Base-by-base conservation (phyloP, 805 yeast genomes). In the Hanseniaspora hatyaiensis region DNA sequence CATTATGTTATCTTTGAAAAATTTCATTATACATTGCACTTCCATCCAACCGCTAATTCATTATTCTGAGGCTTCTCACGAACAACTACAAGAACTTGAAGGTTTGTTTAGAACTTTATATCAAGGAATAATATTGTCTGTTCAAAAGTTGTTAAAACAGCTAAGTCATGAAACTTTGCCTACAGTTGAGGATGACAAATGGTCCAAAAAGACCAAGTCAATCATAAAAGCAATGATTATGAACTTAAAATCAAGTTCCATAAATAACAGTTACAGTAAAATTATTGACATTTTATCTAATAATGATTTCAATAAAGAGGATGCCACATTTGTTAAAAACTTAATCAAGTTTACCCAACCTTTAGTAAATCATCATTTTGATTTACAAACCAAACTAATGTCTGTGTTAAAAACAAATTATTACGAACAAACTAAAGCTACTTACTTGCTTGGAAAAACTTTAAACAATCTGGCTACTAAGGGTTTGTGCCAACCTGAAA, bases 401-500 rank as follows among this genome's bases (percentile, higher is more conserved):
- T 57, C 60, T 12, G 73, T 73, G 47, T 58, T 71, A 8, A 67
- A 72, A 40, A 53, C 54, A 0, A 70, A 76, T 56, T 83, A 83
- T 57, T 52, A 63, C 18, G 69, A 72, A 24, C 65, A 76, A 8
- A 69, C 84, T 4, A 75, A 75, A 52, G 80, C 87, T 8, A 69
- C 86, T 0, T 80, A 67, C 56, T 66, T 75, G 32, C 64, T 92
- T 42, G 55, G 80, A 8, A 64, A 70, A 6, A 58, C 78, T 6
- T 69, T 92, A 32, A 65, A 71, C 52, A 72, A 71, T 6, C 64
- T 92, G 24, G 76, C 94, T 0, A 75, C 75, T 12, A 74, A 80
- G 47, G 98, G 98, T 0, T 88, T 87, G 73, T 92, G 98, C 59
- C 75, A 94, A 1, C 98, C 98, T 11, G 82, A 83, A 57, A 79